These are phyloP conservation scores for Pythium phragmiticola DNA, from an alignment of 352 stramenopile genomes.

Conservation along the genomic window DNA sequence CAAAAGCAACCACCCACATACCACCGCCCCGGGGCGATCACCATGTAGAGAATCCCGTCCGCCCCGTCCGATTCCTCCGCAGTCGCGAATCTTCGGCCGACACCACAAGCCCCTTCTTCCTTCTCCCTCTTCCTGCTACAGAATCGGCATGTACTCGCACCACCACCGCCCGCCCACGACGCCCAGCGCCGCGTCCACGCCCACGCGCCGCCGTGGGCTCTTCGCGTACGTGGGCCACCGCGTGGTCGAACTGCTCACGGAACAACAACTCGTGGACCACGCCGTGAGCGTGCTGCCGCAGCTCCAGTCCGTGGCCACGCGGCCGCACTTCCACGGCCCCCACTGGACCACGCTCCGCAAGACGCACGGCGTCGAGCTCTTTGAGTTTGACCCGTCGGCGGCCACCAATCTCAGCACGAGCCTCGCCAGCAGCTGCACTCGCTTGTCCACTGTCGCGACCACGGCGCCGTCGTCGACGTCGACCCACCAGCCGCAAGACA, in stretches of 20 bases:
- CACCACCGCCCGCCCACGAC: conserved; percentile 3
- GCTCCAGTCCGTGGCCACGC: conserved; percentile 25
- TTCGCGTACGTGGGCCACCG: conserved; percentile 27
- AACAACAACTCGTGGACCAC: conserved; percentile 32
- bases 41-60: neutral
- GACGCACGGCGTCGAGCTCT: conserved; percentile 42
- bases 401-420: neutral
- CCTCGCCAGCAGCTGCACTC: neutral
- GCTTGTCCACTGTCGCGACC: conserved; percentile 1
- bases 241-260: conserved; percentile 32
- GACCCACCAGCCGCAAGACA: neutral
- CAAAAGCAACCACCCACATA: conserved; percentile 8
- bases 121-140: neutral
- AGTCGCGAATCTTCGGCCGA: neutral
- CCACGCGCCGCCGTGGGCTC: conserved; percentile 11
- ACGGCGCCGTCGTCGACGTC: neutral
- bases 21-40: neutral
- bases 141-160: conserved; percentile 7
- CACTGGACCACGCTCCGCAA: conserved; percentile 29
- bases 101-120: neutral
- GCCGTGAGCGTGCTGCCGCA: conserved; percentile 30
- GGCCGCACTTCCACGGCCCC: conserved; percentile 27
- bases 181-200: neutral
- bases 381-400: conserved; percentile 45
- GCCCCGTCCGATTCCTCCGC: neutral